Evolutionary conservation across 805 yeast genomes (phyloP), one percentile per base, ranked within the genome.

Genomic region (Cephaloascus albidus): DNA sequence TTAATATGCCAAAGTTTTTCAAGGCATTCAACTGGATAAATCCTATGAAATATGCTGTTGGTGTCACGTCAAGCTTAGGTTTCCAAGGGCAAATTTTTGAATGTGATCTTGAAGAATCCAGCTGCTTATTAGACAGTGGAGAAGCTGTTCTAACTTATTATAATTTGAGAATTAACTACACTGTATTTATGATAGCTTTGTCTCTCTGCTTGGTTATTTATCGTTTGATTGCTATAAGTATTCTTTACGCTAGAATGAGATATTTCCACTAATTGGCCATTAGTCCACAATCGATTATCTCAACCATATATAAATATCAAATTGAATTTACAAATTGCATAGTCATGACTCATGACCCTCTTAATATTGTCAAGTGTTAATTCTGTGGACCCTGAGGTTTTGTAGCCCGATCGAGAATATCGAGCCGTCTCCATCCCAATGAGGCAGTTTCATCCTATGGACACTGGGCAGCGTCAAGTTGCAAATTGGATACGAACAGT

Each of bases 31-130:
- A 85, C 56, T 87, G 78, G 58, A 48, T 83, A n/a, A 81, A 81
- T 38, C 96, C 96, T 3, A 55, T 83, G 46, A 82, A 81, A 50
- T 87, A 83, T 52, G 80, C 79, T 2, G 81, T 81, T 10, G 72
- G 77, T 47, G 61, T 76, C 1, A 54, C 78, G 36, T 72, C 79
- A n/a, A 74, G 81, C 45, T 50, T 78, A 42, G 82, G 78, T 2
- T 78, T 85, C 43, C 68, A 50, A 32, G 71, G 66, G 26, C 70
- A 76, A 43, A 51, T 50, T 3, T 72, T 84, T 35, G 53, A 65
- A 0, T 85, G 94, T 56, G 48, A 41, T 3, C 30, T 55, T 15
- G 65, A 64, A 12, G 57, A 50, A 12, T 64, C 55, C 1, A 42
- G 56, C 0, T 82, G 89, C 50, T 47, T 59, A 4, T 65, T 78